Percentiles rank a stretch among this genome's conserved stretches.
Evolutionary conservation across 805 yeast genomes (phyloP).

Genomic region (Lipomyces anomalus): DNA sequence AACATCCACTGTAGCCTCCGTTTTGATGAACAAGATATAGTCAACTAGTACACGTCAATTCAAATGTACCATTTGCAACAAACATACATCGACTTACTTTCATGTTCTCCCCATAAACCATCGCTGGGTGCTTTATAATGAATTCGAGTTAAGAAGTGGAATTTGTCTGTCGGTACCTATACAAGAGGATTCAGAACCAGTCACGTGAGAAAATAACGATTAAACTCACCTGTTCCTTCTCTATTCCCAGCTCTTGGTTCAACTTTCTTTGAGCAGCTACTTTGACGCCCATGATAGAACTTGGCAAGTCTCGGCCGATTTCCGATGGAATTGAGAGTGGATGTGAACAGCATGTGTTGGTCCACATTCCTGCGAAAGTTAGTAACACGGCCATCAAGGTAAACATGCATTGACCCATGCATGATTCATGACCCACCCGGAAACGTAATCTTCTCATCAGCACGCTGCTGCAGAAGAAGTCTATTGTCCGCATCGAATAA

Average conservation of each 20-base stretch:
- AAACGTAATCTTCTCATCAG: slow-evolving; percentile 93
- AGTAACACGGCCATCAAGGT: too few relatives aligned
- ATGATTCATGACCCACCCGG: slow-evolving; percentile 40
- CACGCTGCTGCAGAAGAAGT: slow-evolving; percentile 88
- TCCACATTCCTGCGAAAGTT: slow-evolving; percentile 62
- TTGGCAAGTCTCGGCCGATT: slow-evolving; percentile 56
- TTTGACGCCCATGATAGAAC: slow-evolving; percentile 71
- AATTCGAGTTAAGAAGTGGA: slow-evolving; percentile 83
- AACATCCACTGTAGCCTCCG: slow-evolving; percentile 48
- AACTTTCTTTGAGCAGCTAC: slow-evolving; percentile 88
- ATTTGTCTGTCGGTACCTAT: slow-evolving; percentile 50
- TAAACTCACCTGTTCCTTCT: slow-evolving; percentile 38
- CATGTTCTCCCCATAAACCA: slow-evolving; percentile 95
- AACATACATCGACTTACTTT: slow-evolving; percentile 45
- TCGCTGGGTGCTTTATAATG: slow-evolving; percentile 82
- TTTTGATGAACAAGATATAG: slow-evolving; percentile 73
- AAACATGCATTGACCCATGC: too few relatives aligned
- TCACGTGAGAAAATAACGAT: slow-evolving; percentile 18
- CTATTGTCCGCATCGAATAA: slow-evolving; percentile 71
- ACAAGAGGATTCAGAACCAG: neutral
- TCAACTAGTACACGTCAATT: slow-evolving; percentile 43
- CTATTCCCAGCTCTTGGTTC: slow-evolving; percentile 88
- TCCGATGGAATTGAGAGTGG: slow-evolving; percentile 83
- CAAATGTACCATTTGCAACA: neutral
- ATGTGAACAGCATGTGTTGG: slow-evolving; percentile 98